phyloP scores from a whole-genome alignment of 495 filamentous ascomycete species.

The Penicillium goetzii region DNA sequence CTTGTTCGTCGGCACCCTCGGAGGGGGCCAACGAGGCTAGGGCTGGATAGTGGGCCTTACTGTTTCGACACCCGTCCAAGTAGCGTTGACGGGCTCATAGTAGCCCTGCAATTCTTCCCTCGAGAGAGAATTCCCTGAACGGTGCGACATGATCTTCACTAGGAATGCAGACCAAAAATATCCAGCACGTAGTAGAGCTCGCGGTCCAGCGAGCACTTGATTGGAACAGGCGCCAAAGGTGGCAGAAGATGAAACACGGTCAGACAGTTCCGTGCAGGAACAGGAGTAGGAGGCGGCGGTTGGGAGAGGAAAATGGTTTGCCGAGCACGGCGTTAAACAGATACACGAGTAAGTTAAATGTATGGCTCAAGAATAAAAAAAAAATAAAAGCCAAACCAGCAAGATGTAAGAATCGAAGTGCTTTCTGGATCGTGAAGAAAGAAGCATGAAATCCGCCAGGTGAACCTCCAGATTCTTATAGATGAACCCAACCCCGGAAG shows the following conservation, averaged over 20 bases:
- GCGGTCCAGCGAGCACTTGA: slow-evolving; percentile 17
- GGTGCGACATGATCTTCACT: slow-evolving; percentile 33
- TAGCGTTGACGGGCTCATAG: slow-evolving; percentile 34
- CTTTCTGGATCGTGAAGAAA: not conserved
- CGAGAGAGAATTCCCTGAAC: slow-evolving; percentile 25
- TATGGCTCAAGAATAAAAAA: not conserved
- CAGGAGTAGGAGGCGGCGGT: slow-evolving; percentile 15
- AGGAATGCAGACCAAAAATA: slow-evolving; percentile 14
- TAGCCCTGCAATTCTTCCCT: slow-evolving; percentile 37
- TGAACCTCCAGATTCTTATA: slow-evolving; percentile 17
- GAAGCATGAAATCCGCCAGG: slow-evolving; percentile 4
- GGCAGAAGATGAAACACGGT: slow-evolving; percentile 37
- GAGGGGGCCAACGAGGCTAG: not conserved
- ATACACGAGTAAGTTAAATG: slow-evolving; percentile 1
- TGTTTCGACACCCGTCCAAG: slow-evolving; percentile 40
- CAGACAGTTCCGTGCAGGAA: slow-evolving; percentile 19
- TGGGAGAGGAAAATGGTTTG: slow-evolving; percentile 12
- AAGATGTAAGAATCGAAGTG: not conserved
- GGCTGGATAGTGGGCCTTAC: slow-evolving; percentile 32
- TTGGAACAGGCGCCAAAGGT: slow-evolving; percentile 25
- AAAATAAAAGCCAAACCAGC: not conserved
- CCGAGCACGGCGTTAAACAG: slow-evolving; percentile 18
- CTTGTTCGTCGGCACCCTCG: not conserved
- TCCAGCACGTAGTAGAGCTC: slow-evolving; percentile 3
- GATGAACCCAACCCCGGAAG: slow-evolving; percentile 22